These are phyloP conservation scores for Vitis labrusca DNA, from an alignment of 164 flowering plant genomes.

Conservation along the genomic window DNA sequence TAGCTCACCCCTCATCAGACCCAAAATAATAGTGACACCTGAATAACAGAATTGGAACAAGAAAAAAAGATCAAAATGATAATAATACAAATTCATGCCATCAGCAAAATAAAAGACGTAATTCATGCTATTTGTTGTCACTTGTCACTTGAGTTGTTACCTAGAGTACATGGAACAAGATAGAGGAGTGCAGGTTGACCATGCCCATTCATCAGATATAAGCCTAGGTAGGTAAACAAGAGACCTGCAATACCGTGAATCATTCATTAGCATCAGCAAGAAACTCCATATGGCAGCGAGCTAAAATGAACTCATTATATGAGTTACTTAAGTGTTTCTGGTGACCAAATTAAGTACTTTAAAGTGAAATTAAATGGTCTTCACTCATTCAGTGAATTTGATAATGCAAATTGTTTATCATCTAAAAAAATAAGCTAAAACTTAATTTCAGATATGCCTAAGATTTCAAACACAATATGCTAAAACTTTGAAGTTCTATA, in stretches of 20 bases:
- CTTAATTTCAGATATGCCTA: too few relatives aligned
- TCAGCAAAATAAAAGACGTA: too few relatives aligned
- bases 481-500: too few relatives aligned
- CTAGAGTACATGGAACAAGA: conserved; percentile 90
- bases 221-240: conserved; percentile 57
- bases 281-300: neutral
- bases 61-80: neutral
- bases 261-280: neutral
- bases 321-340: too few relatives aligned
- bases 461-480: too few relatives aligned
- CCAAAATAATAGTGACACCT: conserved; percentile 64
- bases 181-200: conserved; percentile 93
- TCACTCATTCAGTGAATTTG: too few relatives aligned
- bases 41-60: conserved; percentile 9
- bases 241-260: conserved; percentile 50
- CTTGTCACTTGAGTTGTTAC: conserved; percentile 27
- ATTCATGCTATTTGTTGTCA: too few relatives aligned
- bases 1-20: conserved; percentile 68
- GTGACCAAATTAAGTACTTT: too few relatives aligned
- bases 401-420: too few relatives aligned
- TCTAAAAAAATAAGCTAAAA: too few relatives aligned
- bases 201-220: conserved; percentile 78
- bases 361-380: too few relatives aligned
- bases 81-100: neutral
- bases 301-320: neutral